Percentiles rank a stretch among this genome's conserved stretches.
Conservation (phyloP, 2,329 filamentous ascomycete species). For the Nigrograna mackinnonii region DNA sequence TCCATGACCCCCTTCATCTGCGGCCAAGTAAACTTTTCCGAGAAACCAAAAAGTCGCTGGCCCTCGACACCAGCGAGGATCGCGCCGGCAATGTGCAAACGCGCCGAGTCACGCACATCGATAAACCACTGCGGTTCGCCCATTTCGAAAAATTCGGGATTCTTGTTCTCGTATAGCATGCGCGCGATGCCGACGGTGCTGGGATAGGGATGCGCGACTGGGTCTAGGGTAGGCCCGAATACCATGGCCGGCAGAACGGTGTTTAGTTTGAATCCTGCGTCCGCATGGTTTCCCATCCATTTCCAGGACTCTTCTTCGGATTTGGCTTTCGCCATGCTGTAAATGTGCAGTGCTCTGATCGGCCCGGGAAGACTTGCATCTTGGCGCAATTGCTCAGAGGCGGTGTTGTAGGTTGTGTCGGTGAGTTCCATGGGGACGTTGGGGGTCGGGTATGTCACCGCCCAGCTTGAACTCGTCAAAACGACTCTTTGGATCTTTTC, state of each 20-base stretch:
- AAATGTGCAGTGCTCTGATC: slow-evolving; percentile 24
- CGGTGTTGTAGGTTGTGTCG: slow-evolving; percentile 35
- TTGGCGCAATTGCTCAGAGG: slow-evolving; percentile 31
- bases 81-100: slow-evolving; percentile 17
- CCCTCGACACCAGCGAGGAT: slow-evolving; percentile 13
- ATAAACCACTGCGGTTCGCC: slow-evolving; percentile 12
- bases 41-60: slow-evolving; percentile 13
- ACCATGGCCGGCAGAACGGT: slow-evolving; percentile 12
- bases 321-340: slow-evolving; percentile 60
- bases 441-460: slow-evolving; percentile 34
- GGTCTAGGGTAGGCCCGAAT: slow-evolving; percentile 12
- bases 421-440: slow-evolving; percentile 34
- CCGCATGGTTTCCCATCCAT: slow-evolving; percentile 7
- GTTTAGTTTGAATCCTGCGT: slow-evolving; percentile 13
- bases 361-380: slow-evolving; percentile 17
- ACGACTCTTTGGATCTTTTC: slow-evolving; percentile 43
- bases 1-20: slow-evolving; percentile 11
- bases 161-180: slow-evolving; percentile 9
- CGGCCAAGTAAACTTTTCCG: slow-evolving; percentile 12
- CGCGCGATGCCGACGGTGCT: slow-evolving; percentile 13
- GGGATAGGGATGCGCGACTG: slow-evolving; percentile 10
- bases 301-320: slow-evolving; percentile 15
- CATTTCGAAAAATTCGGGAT: slow-evolving; percentile 7
- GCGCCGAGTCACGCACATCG: slow-evolving; percentile 13
- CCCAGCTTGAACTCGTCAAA: slow-evolving; percentile 43